Evolutionary conservation across 176 grass and related monocot genomes (phyloP).

Genomic region (Cocos nucifera): DNA sequence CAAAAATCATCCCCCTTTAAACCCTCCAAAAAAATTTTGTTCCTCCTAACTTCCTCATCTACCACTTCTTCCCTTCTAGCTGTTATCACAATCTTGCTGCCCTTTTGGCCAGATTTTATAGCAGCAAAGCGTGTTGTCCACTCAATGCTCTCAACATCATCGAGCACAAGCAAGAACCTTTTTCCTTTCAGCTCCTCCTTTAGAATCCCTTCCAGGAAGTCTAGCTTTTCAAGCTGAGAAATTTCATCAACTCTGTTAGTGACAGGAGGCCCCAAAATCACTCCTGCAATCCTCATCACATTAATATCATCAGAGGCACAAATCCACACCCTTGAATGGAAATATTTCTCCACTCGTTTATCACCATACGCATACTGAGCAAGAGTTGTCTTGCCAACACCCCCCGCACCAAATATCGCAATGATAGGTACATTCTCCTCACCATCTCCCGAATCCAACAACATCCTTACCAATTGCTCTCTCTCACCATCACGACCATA

Average conservation of each 20-base stretch:
- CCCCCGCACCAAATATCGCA: too few species aligned
- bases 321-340: constrained; percentile 7
- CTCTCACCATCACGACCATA: too few species aligned
- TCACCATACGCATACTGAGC: too few species aligned
- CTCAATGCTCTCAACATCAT: constrained; percentile 32
- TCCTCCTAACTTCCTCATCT: too few species aligned
- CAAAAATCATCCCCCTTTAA: constrained; percentile 23
- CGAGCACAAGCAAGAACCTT: constrained; percentile 43
- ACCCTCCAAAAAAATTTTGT: constrained; percentile 23
- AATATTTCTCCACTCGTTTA: too few species aligned
- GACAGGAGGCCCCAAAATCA: constrained; percentile 15
- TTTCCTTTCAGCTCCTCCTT: constrained; percentile 14
- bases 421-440: too few species aligned
- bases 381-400: too few species aligned
- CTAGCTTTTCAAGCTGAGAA: neutral
- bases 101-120: constrained; percentile 26
- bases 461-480: too few species aligned
- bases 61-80: constrained; percentile 27
- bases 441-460: too few species aligned
- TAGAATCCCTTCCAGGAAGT: constrained; percentile 20
- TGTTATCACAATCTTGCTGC: constrained; percentile 37
- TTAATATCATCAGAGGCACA: constrained; percentile 35
- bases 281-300: constrained; percentile 26
- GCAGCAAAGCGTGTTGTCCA: constrained; percentile 44
- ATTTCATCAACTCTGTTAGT: neutral